These are phyloP conservation scores for Pyrenula massariospora DNA, from an alignment of 495 filamentous ascomycete species.

Conservation along the genomic window DNA sequence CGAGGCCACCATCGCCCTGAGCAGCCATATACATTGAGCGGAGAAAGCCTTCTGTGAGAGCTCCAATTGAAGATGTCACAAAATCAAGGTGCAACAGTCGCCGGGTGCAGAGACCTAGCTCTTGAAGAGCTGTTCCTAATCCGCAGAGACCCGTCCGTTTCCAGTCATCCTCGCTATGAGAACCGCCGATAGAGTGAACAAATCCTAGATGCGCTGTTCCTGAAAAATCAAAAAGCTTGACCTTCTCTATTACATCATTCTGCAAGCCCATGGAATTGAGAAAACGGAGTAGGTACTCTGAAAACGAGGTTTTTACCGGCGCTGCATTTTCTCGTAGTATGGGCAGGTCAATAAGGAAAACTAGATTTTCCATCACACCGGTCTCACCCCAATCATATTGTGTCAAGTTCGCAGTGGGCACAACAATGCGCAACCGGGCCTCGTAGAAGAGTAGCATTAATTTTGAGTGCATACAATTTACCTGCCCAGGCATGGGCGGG, in stretches of 20 bases:
- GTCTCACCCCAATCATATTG: conserved; percentile 78
- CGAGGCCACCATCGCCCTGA: conserved; percentile 53
- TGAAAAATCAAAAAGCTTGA: conserved; percentile 62
- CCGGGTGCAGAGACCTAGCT: conserved; percentile 39
- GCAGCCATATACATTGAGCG: conserved; percentile 62
- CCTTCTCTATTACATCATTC: conserved; percentile 44
- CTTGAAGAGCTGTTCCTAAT: conserved; percentile 46
- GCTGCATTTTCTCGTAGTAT: conserved; percentile 18
- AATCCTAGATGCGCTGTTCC: conserved; percentile 59
- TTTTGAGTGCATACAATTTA: conserved; percentile 79
- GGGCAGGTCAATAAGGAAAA: conserved; percentile 80
- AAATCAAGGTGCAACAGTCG: conserved; percentile 46
- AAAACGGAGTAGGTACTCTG: conserved; percentile 59
- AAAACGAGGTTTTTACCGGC: conserved; percentile 46
- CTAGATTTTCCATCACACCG: conserved; percentile 70
- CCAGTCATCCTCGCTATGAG: conserved; percentile 39
- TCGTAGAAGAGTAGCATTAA: conserved; percentile 70
- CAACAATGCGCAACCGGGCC: conserved; percentile 55
- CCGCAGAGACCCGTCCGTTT: conserved; percentile 58
- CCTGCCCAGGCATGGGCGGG: conserved; percentile 56
- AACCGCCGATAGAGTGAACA: conserved; percentile 64
- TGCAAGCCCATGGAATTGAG: conserved; percentile 54
- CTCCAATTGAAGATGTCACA: conserved; percentile 68
- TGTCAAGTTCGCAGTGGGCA: conserved; percentile 75
- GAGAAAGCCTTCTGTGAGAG: conserved; percentile 55